These are phyloP conservation scores for Colletotrichum australisinense DNA, from an alignment of 2,329 filamentous ascomycete species.

Conservation along the genomic window DNA sequence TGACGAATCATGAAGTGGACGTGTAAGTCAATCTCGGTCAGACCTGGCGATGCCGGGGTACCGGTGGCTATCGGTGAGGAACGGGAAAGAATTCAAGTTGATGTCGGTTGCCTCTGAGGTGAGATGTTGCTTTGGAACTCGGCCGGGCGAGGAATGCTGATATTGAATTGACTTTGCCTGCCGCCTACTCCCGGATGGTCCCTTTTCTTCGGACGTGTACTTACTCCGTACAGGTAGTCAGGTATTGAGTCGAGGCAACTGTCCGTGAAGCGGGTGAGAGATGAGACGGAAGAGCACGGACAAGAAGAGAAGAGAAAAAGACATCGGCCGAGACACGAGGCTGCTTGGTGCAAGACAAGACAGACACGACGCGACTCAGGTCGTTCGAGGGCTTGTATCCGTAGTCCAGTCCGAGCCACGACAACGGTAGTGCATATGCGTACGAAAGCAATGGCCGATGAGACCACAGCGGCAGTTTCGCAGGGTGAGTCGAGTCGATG, in stretches of 20 bases:
- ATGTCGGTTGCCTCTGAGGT: background rate
- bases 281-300: constrained; percentile 1
- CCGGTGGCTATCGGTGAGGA: constrained; percentile 11
- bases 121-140: background rate
- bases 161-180: background rate
- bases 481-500: constrained; percentile 1
- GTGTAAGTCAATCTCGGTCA: constrained; percentile 12
- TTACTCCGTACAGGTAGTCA: background rate
- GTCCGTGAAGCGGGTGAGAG: background rate
- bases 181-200: constrained; percentile 5
- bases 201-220: background rate
- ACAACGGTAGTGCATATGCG: constrained; percentile 28
- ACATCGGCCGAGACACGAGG: constrained; percentile 21
- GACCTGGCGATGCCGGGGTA: background rate
- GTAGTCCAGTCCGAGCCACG: constrained; percentile 17
- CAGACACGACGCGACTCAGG: constrained; percentile 28
- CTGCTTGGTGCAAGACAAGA: constrained; percentile 15
- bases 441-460: constrained; percentile 10
- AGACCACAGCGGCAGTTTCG: background rate
- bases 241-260: background rate
- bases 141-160: constrained; percentile 8
- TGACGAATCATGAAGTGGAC: constrained; percentile 4
- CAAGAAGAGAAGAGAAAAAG: constrained; percentile 2
- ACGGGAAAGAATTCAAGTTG: background rate
- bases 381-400: constrained; percentile 6